These are phyloP conservation scores for Aspergillus campestris DNA, from an alignment of 495 filamentous ascomycete species.

Conservation along the genomic window DNA sequence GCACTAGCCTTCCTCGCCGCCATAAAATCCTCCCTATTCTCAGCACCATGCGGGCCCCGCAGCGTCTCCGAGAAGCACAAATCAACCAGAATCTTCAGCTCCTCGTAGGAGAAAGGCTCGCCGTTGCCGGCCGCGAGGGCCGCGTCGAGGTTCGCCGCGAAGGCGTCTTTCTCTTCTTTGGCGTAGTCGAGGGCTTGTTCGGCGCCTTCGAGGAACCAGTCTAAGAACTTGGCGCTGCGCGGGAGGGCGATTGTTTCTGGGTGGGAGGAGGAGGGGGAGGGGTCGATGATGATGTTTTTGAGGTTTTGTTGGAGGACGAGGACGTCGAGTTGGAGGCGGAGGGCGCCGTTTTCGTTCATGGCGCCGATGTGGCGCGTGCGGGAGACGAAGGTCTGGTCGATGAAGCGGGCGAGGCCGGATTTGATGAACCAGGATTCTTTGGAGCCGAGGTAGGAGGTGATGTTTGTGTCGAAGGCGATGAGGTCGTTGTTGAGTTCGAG, in stretches of 20 bases:
- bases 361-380: slow-evolving; percentile 53
- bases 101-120: slow-evolving; percentile 65
- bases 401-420: slow-evolving; percentile 60
- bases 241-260: slow-evolving; percentile 39
- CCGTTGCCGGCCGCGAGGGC: slow-evolving; percentile 31
- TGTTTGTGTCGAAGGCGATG: slow-evolving; percentile 72
- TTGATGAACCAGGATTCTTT: slow-evolving; percentile 60
- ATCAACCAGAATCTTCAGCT: slow-evolving; percentile 75
- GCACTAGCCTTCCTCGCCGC: slow-evolving; percentile 65
- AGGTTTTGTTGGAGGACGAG: slow-evolving; percentile 92
- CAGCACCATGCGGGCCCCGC: slow-evolving; percentile 43
- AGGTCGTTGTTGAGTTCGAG: slow-evolving; percentile 72
- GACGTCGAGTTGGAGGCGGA: slow-evolving; percentile 81
- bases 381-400: slow-evolving; percentile 61
- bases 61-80: slow-evolving; percentile 79
- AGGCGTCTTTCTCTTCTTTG: slow-evolving; percentile 44
- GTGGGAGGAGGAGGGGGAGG: slow-evolving; percentile 9
- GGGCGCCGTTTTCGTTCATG: slow-evolving; percentile 69
- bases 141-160: slow-evolving; percentile 27
- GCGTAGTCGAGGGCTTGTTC: slow-evolving; percentile 59
- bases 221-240: slow-evolving; percentile 66
- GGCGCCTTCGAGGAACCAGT: slow-evolving; percentile 69
- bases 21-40: slow-evolving; percentile 64
- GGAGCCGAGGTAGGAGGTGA: slow-evolving; percentile 57
- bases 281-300: slow-evolving; percentile 63